These are phyloP conservation scores for Hibiscus trionum DNA, from an alignment of 345 rosid genomes.

Conservation along the genomic window DNA sequence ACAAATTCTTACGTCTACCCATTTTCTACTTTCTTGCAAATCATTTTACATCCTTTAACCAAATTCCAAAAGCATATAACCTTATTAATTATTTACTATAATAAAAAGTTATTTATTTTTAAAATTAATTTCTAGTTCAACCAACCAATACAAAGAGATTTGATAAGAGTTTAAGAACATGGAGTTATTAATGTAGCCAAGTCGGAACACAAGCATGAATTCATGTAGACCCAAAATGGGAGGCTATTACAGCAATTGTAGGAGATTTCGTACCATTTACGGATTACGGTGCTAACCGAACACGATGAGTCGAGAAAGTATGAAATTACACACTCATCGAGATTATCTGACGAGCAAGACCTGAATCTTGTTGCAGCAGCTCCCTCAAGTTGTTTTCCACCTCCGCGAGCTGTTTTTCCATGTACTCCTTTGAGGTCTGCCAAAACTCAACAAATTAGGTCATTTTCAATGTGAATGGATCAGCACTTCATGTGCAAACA, in stretches of 20 bases:
- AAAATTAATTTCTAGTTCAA: too few species aligned
- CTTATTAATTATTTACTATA: too few species aligned
- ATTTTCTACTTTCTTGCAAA: too few species aligned
- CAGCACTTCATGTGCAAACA: too few species aligned
- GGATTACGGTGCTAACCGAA: background rate
- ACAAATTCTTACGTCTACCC: too few species aligned
- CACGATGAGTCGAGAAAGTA: background rate
- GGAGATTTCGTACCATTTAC: background rate
- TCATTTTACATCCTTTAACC: too few species aligned
- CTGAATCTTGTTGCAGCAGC: conserved; percentile 90
- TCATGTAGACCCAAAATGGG: background rate
- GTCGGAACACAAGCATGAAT: too few species aligned
- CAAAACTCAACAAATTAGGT: conserved; percentile 7
- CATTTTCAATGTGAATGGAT: background rate
- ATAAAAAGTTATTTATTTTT: too few species aligned
- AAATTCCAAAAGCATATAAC: too few species aligned
- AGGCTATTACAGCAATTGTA: background rate
- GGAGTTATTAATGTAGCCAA: too few species aligned
- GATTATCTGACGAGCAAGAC: conserved; percentile 82
- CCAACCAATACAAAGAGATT: too few species aligned
- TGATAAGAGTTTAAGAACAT: too few species aligned
- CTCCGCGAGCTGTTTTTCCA: conserved; percentile 81
- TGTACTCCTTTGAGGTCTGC: conserved; percentile 81
- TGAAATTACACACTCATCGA: conserved; percentile 45
- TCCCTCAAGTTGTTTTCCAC: conserved; percentile 83